Percentiles rank a stretch among this genome's conserved stretches.
phyloP scores from a whole-genome alignment of 257 asterid species.

The Plantago major region DNA sequence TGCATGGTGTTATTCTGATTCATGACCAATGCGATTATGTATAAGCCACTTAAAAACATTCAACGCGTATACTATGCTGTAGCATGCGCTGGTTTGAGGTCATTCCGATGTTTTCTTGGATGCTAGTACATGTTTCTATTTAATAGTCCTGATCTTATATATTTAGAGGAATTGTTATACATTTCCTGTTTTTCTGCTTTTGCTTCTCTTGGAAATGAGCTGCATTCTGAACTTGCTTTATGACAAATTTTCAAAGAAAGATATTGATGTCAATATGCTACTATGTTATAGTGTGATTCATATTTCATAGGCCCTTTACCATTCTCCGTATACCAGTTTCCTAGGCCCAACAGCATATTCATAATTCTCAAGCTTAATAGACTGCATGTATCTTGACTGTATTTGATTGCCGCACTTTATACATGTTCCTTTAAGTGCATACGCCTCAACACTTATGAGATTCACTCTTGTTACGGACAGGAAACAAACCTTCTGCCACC shows the following conservation, averaged over 20 bases:
- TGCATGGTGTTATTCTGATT: no score
- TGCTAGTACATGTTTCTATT: no score
- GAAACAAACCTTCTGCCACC: slow-evolving; percentile 77
- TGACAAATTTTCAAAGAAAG: not conserved
- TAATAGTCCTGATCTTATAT: no score
- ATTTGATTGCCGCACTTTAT: no score
- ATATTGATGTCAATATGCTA: not conserved
- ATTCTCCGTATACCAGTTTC: not conserved
- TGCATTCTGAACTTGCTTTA: not conserved
- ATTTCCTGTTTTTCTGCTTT: not conserved
- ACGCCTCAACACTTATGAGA: not conserved
- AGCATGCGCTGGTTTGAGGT: no score
- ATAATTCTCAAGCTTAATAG: not conserved
- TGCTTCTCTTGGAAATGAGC: not conserved
- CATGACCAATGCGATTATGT: no score
- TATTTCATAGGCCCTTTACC: not conserved
- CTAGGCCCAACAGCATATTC: not conserved
- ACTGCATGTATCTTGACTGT: no score
- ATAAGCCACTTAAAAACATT: no score
- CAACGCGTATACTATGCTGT: no score
- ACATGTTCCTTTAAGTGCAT: not conserved
- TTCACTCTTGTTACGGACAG: slow-evolving; percentile 36
- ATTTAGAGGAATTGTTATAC: not conserved
- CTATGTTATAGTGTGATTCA: not conserved
- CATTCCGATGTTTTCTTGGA: no score